A percentile compares a stretch with the other conserved stretches of the same genome.
These are phyloP conservation scores for Bretziella fagacearum DNA, from an alignment of 2,329 filamentous ascomycete genomes.

Conservation along the genomic window DNA sequence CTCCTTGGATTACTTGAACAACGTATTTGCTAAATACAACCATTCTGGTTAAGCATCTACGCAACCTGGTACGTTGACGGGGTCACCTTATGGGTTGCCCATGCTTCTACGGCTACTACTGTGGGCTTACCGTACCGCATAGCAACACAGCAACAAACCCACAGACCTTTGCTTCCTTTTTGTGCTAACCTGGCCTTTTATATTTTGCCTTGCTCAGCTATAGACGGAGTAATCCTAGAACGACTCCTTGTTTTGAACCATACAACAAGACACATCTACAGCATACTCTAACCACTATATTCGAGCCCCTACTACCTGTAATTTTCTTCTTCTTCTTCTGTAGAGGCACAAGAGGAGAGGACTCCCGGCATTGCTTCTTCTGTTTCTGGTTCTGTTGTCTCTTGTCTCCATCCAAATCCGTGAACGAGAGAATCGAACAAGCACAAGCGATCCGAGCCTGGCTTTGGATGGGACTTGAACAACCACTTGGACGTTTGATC, in stretches of 20 bases:
- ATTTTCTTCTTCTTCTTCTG: too few species aligned
- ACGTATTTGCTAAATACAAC: too few species aligned
- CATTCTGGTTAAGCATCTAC: too few species aligned
- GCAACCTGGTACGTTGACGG: too few species aligned
- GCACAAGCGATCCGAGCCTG: slow-evolving; percentile 6
- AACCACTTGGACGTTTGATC: slow-evolving; percentile 4
- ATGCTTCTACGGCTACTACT: not conserved
- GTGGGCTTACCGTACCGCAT: not conserved
- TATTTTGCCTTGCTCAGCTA: not conserved
- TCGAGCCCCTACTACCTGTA: too few species aligned
- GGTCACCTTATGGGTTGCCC: not conserved
- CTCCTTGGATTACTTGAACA: too few species aligned
- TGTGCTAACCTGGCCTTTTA: not conserved
- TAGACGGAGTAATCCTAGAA: too few species aligned
- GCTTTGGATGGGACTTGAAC: not conserved
- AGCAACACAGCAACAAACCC: not conserved
- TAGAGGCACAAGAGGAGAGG: not conserved
- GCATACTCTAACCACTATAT: too few species aligned
- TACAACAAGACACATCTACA: too few species aligned
- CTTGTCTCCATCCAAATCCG: slow-evolving; percentile 2
- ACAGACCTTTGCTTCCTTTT: not conserved
- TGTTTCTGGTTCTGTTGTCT: slow-evolving; percentile 4
- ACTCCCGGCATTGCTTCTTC: not conserved
- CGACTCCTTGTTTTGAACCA: too few species aligned
- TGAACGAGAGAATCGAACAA: not conserved